A percentile compares a stretch with the other conserved stretches of the same genome.
These are phyloP conservation scores for Pseudogymnoascus pannorum DNA, from an alignment of 2,329 filamentous ascomycete species.

Conservation along the genomic window DNA sequence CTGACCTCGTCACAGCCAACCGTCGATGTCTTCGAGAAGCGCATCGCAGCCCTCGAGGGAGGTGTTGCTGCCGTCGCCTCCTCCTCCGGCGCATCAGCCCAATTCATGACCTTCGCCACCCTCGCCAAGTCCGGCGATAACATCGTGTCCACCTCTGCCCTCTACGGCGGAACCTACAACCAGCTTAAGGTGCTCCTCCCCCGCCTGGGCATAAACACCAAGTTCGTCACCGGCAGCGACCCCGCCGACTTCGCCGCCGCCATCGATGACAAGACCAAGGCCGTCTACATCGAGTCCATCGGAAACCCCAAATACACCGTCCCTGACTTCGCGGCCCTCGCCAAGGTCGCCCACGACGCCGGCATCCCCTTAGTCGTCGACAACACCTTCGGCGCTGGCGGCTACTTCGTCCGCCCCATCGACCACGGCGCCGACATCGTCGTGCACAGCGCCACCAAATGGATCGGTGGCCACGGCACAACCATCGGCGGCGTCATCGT, in stretches of 20 bases:
- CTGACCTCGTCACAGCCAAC: slow-evolving; percentile 59
- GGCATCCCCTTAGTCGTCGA: slow-evolving; percentile 60
- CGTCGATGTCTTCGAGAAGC: slow-evolving; percentile 92
- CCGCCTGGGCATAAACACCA: slow-evolving; percentile 78
- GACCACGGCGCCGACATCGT: slow-evolving; percentile 90
- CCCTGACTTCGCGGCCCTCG: slow-evolving; percentile 82
- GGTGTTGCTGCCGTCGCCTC: slow-evolving; percentile 80
- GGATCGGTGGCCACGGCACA: slow-evolving; percentile 93
- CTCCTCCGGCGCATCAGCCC: slow-evolving; percentile 80
- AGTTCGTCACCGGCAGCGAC: slow-evolving; percentile 77
- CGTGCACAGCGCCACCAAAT: slow-evolving; percentile 91
- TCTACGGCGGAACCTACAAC: slow-evolving; percentile 96
- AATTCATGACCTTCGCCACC: slow-evolving; percentile 81
- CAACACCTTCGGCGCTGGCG: slow-evolving; percentile 92
- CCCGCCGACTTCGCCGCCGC: slow-evolving; percentile 69
- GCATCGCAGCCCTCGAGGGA: slow-evolving; percentile 90
- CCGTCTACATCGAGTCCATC: slow-evolving; percentile 84
- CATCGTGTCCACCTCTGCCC: slow-evolving; percentile 81
- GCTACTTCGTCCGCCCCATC: slow-evolving; percentile 80
- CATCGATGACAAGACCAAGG: slow-evolving; percentile 92
- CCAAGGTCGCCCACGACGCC: slow-evolving; percentile 65
- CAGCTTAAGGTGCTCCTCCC: slow-evolving; percentile 89
- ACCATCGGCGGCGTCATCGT: slow-evolving; percentile 82
- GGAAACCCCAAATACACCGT: slow-evolving; percentile 93
- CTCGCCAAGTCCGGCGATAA: slow-evolving; percentile 88